Conservation (phyloP, 768 basidiomycete genomes). For the Lentinula detonsa region DNA sequence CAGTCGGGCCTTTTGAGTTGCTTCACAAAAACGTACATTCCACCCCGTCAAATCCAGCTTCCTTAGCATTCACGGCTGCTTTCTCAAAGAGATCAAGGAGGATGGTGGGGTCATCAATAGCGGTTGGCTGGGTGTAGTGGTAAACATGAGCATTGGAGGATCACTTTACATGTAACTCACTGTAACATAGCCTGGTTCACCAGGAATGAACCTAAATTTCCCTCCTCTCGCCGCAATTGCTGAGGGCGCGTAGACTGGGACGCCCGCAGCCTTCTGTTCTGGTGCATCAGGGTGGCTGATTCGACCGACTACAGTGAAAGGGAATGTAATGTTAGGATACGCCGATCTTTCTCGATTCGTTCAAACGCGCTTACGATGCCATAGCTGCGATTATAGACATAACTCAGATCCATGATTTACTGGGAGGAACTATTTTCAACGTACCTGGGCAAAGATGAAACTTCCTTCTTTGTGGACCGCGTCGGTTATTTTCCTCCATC, state of each 20-base stretch:
- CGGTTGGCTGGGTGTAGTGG: conserved; percentile 13
- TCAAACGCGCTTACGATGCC: conserved; percentile 3
- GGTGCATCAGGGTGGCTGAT: conserved; percentile 19
- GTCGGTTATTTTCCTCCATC: conserved; percentile 41
- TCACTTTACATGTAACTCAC: conserved; percentile 2
- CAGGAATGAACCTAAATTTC: conserved; percentile 18
- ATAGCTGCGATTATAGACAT: not conserved
- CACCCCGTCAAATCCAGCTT: conserved; percentile 32
- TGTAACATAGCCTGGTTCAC: conserved; percentile 22
- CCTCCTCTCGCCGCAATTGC: conserved; percentile 21
- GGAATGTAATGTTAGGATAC: not conserved
- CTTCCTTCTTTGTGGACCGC: conserved; percentile 40
- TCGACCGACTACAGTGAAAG: conserved; percentile 17
- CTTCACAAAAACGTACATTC: conserved; percentile 17
- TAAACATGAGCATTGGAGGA: not conserved
- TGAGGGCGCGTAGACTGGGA: conserved; percentile 22
- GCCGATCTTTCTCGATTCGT: not conserved
- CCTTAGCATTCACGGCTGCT: conserved; percentile 25
- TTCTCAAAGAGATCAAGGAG: conserved; percentile 22
- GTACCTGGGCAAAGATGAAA: conserved; percentile 38
- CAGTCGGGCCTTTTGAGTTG: not conserved
- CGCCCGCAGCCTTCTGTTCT: conserved; percentile 19
- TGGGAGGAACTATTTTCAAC: not conserved
- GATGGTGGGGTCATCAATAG: conserved; percentile 22
- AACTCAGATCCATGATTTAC: not conserved